These are phyloP conservation scores for Colletotrichum truncatum DNA, from an alignment of 2,329 filamentous ascomycete species.

Conservation along the genomic window DNA sequence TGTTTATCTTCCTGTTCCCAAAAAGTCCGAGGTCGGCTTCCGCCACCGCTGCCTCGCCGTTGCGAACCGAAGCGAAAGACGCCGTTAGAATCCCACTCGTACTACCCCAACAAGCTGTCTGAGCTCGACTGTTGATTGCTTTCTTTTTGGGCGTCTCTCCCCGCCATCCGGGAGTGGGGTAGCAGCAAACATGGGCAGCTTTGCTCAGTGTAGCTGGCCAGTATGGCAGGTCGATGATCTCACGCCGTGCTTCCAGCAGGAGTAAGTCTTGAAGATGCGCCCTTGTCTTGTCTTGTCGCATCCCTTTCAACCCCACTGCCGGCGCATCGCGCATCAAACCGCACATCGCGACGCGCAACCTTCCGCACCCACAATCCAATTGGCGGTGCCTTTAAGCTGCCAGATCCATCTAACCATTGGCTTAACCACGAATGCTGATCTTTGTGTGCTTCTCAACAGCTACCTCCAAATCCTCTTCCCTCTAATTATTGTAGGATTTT, in stretches of 20 bases:
- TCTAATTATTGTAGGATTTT: slow-evolving; percentile 74
- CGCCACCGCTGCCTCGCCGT: background rate
- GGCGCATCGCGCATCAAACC: slow-evolving; percentile 1
- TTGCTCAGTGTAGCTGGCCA: slow-evolving; percentile 65
- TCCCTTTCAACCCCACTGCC: background rate
- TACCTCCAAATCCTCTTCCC: slow-evolving; percentile 86
- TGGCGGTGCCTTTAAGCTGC: background rate
- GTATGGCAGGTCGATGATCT: slow-evolving; percentile 73
- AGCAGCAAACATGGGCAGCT: slow-evolving; percentile 49
- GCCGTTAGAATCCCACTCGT: background rate
- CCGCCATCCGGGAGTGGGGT: slow-evolving; percentile 25
- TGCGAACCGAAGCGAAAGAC: slow-evolving; percentile 24
- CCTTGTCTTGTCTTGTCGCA: background rate
- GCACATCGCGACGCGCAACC: slow-evolving; percentile 6
- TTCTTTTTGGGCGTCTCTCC: slow-evolving; percentile 24
- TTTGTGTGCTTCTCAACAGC: slow-evolving; percentile 55
- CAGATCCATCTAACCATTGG: background rate
- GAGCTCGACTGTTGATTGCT: slow-evolving; percentile 16
- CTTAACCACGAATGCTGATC: background rate
- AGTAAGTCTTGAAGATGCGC: slow-evolving; percentile 60
- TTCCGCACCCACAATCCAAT: background rate
- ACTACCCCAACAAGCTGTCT: slow-evolving; percentile 15
- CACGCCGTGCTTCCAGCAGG: slow-evolving; percentile 69
- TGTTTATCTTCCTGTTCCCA: background rate
- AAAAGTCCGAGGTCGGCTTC: slow-evolving; percentile 15